Conservation (phyloP, 345 rosid genomes). For the Ailanthus altissimus region DNA sequence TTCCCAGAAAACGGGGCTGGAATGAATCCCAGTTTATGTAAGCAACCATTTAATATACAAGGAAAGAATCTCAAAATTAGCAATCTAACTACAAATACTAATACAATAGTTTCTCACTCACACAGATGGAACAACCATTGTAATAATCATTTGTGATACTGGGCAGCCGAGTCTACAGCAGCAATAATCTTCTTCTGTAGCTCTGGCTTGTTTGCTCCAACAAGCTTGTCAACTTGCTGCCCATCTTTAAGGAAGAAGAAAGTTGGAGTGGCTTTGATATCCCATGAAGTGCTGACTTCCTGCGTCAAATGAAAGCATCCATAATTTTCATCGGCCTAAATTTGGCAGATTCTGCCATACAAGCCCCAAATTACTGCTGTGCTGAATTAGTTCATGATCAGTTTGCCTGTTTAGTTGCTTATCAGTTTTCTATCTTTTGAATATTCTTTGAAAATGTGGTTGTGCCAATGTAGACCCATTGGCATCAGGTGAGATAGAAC, state of each 20-base stretch:
- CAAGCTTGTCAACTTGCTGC: constrained; percentile 74
- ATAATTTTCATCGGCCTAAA: neutral
- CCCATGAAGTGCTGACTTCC: constrained; percentile 90
- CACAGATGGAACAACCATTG: neutral
- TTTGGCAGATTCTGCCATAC: neutral
- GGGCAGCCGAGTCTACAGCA: constrained; percentile 41
- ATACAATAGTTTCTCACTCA: neutral
- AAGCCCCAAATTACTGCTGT: neutral
- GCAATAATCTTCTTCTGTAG: constrained; percentile 66
- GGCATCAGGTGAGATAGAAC: neutral
- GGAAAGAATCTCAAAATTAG: neutral
- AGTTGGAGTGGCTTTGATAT: constrained; percentile 86
- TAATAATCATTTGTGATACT: neutral
- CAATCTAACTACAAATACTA: neutral
- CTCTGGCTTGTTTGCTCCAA: constrained; percentile 87
- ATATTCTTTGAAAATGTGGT: neutral
- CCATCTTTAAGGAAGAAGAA: constrained; percentile 90
- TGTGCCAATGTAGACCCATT: neutral
- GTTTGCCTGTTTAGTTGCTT: neutral
- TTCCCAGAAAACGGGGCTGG: neutral
- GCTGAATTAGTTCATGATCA: neutral
- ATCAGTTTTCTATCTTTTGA: neutral
- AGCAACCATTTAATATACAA: neutral
- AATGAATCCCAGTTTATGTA: neutral
- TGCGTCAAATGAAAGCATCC: constrained; percentile 27